Evolutionary conservation across 768 basidiomycete species (phyloP).

Genomic region (Termitomyces sp.): DNA sequence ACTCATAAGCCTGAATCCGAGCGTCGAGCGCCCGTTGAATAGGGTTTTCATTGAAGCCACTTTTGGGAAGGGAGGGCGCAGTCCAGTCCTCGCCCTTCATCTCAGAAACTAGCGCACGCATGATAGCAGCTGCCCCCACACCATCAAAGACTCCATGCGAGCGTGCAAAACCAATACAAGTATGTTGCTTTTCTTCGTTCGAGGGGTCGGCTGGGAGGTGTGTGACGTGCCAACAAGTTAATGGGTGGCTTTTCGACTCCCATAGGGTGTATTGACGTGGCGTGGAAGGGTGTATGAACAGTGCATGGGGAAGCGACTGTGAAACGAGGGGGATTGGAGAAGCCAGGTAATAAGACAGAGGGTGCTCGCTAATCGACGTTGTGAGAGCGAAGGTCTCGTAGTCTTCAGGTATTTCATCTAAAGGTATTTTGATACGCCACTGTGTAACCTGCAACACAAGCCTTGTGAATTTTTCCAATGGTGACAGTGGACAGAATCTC

Average conservation of each 20-base stretch:
- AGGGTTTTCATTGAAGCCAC: constrained; percentile 30
- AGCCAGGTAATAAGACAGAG: constrained; percentile 32
- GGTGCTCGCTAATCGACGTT: constrained; percentile 25
- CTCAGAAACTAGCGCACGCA: constrained; percentile 37
- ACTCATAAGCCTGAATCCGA: constrained; percentile 4
- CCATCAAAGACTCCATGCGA: constrained; percentile 42
- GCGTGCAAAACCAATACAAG: constrained; percentile 38
- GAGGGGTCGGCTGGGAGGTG: constrained; percentile 30
- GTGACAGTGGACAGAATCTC: background rate
- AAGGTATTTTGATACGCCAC: constrained; percentile 35
- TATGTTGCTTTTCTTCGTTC: constrained; percentile 25
- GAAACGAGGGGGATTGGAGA: constrained; percentile 30
- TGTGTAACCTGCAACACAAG: constrained; percentile 20
- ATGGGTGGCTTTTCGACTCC: constrained; percentile 29
- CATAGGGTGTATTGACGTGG: constrained; percentile 33
- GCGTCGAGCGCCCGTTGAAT: constrained; percentile 26
- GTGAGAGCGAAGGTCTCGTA: constrained; percentile 36
- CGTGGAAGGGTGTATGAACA: constrained; percentile 36
- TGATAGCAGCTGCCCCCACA: constrained; percentile 31
- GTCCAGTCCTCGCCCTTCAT: constrained; percentile 33
- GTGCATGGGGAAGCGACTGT: constrained; percentile 29
- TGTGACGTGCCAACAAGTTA: constrained; percentile 43
- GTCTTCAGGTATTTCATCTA: constrained; percentile 27
- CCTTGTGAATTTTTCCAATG: background rate
- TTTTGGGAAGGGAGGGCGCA: constrained; percentile 28